Evolutionary conservation across 164 flowering plant species (phyloP).

Genomic region (Macadamia integrifolia): DNA sequence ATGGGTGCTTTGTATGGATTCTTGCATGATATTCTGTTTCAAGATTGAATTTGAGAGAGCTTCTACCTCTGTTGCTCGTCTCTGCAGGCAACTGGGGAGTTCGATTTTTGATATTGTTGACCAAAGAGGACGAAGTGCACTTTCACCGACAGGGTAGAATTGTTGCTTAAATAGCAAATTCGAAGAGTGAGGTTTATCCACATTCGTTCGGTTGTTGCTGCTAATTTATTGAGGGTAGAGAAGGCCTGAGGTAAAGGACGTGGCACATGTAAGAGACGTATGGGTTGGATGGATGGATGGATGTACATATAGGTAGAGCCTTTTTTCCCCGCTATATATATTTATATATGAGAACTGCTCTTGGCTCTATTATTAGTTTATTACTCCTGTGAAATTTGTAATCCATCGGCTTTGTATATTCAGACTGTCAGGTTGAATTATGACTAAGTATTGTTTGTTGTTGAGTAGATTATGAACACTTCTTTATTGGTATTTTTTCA

Average conservation of each 20-base stretch:
- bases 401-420: conserved; percentile 14
- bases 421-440: conserved; percentile 11
- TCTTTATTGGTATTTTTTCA: too few relatives aligned
- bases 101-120: conserved; percentile 55
- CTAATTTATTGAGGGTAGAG: conserved; percentile 14
- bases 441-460: neutral
- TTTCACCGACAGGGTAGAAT: conserved; percentile 3
- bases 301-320: conserved; percentile 45
- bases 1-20: neutral
- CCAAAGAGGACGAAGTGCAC: neutral
- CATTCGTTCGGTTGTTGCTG: conserved; percentile 13
- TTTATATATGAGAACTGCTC: conserved; percentile 15
- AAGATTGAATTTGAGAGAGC: neutral
- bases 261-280: conserved; percentile 12
- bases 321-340: conserved; percentile 8
- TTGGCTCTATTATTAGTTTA: conserved; percentile 12
- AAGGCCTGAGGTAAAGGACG: conserved; percentile 13
- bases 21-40: neutral
- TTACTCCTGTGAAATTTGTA: conserved; percentile 20
- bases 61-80: neutral
- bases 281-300: conserved; percentile 19
- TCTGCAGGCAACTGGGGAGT: conserved; percentile 80
- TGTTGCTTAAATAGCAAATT: conserved; percentile 6
- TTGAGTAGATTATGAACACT: too few relatives aligned
- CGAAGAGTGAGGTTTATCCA: conserved; percentile 1